Evolutionary conservation across 2,329 filamentous ascomycete species (phyloP).

Genomic region (Trichophyton schoenleinii): DNA sequence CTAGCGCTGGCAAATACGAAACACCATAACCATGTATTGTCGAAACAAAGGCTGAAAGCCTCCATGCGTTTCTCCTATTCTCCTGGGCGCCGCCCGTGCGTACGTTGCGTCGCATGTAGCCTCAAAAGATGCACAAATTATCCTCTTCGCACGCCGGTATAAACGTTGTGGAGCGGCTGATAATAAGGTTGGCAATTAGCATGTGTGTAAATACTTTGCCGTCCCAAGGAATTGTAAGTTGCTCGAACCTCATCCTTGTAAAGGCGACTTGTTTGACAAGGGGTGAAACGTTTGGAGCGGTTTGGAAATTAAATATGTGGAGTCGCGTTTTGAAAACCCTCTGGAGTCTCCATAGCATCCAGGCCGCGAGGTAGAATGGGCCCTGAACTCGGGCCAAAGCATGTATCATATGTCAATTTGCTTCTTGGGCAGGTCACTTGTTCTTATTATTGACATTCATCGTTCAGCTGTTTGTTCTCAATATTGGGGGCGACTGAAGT

Average conservation of each 20-base stretch:
- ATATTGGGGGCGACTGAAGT: too few relatives aligned
- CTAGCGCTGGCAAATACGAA: background rate
- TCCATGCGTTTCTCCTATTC: background rate
- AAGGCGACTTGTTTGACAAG: background rate
- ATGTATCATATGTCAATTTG: background rate
- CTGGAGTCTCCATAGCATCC: background rate
- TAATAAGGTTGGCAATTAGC: background rate
- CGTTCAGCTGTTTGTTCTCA: background rate
- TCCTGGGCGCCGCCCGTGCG: background rate
- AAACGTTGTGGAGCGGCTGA: background rate
- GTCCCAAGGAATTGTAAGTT: background rate
- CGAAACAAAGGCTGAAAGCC: background rate
- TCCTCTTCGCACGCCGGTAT: background rate
- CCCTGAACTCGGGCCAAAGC: background rate
- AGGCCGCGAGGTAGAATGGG: background rate
- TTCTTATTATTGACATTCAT: background rate
- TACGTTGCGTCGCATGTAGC: background rate
- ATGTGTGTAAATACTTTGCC: background rate
- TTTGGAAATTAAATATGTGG: background rate
- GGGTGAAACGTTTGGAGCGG: background rate
- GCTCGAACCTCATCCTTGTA: background rate
- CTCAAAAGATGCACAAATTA: background rate
- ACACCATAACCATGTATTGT: background rate
- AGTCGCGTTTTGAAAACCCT: background rate
- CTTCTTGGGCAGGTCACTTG: background rate